Conservation (phyloP, 768 basidiomycete genomes). For the Leucocoprinus sp. region DNA sequence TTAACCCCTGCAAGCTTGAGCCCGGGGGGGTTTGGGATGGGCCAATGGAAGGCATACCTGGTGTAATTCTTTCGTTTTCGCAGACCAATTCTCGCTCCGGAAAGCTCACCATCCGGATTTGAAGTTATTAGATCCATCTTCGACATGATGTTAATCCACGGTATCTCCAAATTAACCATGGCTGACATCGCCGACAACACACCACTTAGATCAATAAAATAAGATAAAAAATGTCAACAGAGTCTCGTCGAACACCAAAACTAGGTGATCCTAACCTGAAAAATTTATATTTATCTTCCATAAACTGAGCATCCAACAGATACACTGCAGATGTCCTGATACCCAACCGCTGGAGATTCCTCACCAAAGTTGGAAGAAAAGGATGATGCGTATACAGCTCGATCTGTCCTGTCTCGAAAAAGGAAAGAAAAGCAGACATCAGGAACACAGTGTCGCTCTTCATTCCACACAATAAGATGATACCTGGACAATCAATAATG, state of each 20-base stretch:
- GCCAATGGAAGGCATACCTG: constrained; percentile 37
- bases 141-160: constrained; percentile 97
- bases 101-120: constrained; percentile 49
- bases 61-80: constrained; percentile 76
- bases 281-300: constrained; percentile 99
- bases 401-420: constrained; percentile 67
- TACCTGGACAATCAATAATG: constrained; percentile 87
- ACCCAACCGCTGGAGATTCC: constrained; percentile 62
- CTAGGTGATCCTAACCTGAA: constrained; percentile 52
- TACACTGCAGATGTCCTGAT: constrained; percentile 87
- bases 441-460: too few relatives aligned
- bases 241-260: too few relatives aligned
- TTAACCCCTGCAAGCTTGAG: too few relatives aligned
- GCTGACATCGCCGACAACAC: constrained; percentile 98
- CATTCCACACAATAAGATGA: neutral
- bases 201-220: too few relatives aligned
- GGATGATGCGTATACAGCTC: constrained; percentile 99
- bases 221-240: too few relatives aligned
- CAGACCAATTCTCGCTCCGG: constrained; percentile 62
- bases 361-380: constrained; percentile 86
- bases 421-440: neutral
- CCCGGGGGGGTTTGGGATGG: too few relatives aligned
- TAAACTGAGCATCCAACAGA: constrained; percentile 96
- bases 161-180: constrained; percentile 96
- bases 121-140: constrained; percentile 95